Evolutionary conservation across 2,329 filamentous ascomycete species (phyloP).

Genomic region (Alternaria sp.): DNA sequence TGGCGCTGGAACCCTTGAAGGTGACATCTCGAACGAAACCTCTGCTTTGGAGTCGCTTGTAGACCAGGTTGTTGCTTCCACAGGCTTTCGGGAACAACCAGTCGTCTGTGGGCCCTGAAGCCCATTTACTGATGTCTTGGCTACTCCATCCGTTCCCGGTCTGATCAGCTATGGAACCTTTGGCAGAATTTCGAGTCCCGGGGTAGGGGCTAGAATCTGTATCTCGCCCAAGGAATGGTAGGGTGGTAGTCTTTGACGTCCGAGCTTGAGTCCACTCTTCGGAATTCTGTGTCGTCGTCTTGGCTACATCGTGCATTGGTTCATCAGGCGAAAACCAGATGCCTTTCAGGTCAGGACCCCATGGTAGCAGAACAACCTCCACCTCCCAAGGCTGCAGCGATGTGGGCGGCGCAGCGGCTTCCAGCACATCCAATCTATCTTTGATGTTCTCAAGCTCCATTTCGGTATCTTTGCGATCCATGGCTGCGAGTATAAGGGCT

Average conservation of each 20-base stretch:
- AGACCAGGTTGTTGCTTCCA: constrained; percentile 67
- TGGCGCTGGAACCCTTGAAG: constrained; percentile 69
- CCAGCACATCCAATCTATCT: constrained; percentile 61
- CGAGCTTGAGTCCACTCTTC: constrained; percentile 59
- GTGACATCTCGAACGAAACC: constrained; percentile 72
- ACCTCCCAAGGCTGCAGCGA: constrained; percentile 72
- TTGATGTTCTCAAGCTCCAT: constrained; percentile 60
- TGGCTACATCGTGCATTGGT: constrained; percentile 48
- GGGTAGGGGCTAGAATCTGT: constrained; percentile 38
- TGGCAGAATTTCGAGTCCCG: constrained; percentile 20
- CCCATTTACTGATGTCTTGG: constrained; percentile 60
- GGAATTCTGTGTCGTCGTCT: constrained; percentile 51
- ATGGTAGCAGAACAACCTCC: constrained; percentile 79
- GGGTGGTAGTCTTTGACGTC: constrained; percentile 23
- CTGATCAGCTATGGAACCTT: constrained; percentile 34
- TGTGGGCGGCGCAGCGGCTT: constrained; percentile 68
- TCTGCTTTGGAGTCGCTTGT: constrained; percentile 76
- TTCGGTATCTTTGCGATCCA: constrained; percentile 52
- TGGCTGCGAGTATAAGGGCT: constrained; percentile 46
- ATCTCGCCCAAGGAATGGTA: constrained; percentile 26
- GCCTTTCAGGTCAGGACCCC: constrained; percentile 63
- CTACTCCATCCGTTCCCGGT: constrained; percentile 59
- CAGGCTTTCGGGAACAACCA: constrained; percentile 76
- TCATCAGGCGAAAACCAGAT: constrained; percentile 61
- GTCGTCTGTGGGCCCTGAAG: constrained; percentile 57